Conservation (phyloP, 192 early-diverging fungal species). For the Oehlia diaphana region DNA sequence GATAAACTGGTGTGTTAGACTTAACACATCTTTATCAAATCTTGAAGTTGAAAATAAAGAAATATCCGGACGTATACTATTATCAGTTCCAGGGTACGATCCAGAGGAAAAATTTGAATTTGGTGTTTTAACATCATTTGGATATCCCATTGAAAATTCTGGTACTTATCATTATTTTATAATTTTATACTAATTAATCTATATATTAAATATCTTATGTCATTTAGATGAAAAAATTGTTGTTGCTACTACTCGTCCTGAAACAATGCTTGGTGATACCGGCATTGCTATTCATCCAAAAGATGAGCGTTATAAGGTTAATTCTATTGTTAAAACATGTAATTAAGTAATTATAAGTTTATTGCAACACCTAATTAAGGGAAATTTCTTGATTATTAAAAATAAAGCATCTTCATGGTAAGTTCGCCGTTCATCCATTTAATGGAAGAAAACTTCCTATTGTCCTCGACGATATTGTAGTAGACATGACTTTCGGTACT, state of each 20-base stretch:
- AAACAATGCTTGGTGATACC: conserved; percentile 99
- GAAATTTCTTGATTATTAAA: conserved; percentile 5
- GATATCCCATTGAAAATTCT: conserved; percentile 84
- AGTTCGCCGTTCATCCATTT: conserved; percentile 94
- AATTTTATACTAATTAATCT: not conserved
- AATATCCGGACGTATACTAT: conserved; percentile 78
- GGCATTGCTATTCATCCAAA: conserved; percentile 94
- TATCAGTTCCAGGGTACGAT: conserved; percentile 91
- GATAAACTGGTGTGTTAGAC: conserved; percentile 97
- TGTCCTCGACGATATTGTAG: conserved; percentile 79
- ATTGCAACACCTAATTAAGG: not conserved
- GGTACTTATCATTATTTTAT: conserved; percentile 26
- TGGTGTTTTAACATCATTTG: conserved; percentile 95
- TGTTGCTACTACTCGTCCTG: conserved; percentile 98
- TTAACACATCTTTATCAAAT: conserved; percentile 96
- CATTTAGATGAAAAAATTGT: conserved; percentile 74
- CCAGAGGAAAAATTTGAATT: conserved; percentile 96
- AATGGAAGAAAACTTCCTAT: conserved; percentile 88
- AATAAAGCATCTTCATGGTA: conserved; percentile 82
- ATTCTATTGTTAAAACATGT: not conserved
- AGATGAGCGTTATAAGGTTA: conserved; percentile 85
- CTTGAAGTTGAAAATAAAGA: conserved; percentile 95
- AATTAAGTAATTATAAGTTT: not conserved
- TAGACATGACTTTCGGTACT: conserved; percentile 93
- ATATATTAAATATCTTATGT: not conserved